A percentile compares a stretch with the other conserved stretches of the same genome.
phyloP scores from a whole-genome alignment of 1,284 basidiomycete genomes.

The Sporisorium iseilematis-ciliati region DNA sequence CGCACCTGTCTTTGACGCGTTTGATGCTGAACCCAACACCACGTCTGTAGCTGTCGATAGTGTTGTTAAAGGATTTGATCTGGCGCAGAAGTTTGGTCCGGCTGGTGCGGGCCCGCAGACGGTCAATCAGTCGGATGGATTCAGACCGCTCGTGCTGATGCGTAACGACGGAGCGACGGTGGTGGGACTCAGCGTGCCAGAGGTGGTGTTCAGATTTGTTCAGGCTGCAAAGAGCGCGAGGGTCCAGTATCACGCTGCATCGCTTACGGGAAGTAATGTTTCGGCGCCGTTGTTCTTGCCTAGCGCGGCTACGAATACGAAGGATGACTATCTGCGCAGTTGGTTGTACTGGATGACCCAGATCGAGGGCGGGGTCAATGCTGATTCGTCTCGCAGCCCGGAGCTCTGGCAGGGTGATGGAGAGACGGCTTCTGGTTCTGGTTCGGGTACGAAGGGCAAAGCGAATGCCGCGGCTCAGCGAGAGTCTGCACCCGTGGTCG shows the following conservation, averaged over 20 bases:
- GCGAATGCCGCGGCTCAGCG: background rate
- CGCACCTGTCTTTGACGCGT: constrained; percentile 37
- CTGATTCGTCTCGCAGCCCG: constrained; percentile 29
- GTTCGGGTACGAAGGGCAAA: background rate
- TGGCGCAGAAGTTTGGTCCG: constrained; percentile 34
- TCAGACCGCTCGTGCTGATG: constrained; percentile 50
- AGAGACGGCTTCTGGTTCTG: background rate
- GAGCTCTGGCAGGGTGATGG: constrained; percentile 33
- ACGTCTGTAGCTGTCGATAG: constrained; percentile 28
- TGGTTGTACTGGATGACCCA: constrained; percentile 47
- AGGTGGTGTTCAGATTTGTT: constrained; percentile 38
- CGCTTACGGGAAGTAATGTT: constrained; percentile 9
- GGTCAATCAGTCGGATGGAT: constrained; percentile 26
- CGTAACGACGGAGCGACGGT: constrained; percentile 47
- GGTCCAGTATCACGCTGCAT: constrained; percentile 22
- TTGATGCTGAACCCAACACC: constrained; percentile 29
- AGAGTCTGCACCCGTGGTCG: background rate
- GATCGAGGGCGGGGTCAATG: constrained; percentile 26
- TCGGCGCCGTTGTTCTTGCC: constrained; percentile 28
- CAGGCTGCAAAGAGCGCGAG: constrained; percentile 42
- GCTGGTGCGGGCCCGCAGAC: constrained; percentile 5
- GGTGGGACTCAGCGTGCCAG: constrained; percentile 31
- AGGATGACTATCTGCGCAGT: constrained; percentile 36
- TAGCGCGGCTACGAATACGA: constrained; percentile 14
- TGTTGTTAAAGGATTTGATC: constrained; percentile 25